These are phyloP conservation scores for Aspergillus persii DNA, from an alignment of 2,329 filamentous ascomycete genomes.

Conservation along the genomic window DNA sequence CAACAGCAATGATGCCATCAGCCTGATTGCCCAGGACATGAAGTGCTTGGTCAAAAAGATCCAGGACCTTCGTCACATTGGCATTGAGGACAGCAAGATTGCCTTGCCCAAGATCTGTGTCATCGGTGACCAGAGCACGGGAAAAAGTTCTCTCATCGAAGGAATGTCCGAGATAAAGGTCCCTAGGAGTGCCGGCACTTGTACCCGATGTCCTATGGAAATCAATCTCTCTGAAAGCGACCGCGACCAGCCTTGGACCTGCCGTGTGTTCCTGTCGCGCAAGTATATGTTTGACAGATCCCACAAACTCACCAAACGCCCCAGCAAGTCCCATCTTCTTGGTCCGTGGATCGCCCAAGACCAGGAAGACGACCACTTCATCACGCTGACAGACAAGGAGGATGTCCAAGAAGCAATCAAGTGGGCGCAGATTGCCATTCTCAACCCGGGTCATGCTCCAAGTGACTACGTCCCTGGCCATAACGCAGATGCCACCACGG, in stretches of 20 bases:
- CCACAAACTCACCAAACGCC: conserved; percentile 43
- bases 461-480: conserved; percentile 55
- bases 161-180: conserved; percentile 67
- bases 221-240: conserved; percentile 65
- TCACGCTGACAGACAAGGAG: conserved; percentile 58
- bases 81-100: conserved; percentile 65
- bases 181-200: conserved; percentile 68
- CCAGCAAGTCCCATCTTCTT: conserved; percentile 55
- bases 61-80: conserved; percentile 65
- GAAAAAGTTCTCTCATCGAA: conserved; percentile 69
- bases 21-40: conserved; percentile 33
- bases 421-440: conserved; percentile 73
- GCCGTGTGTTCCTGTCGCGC: conserved; percentile 63
- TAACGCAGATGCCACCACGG: conserved; percentile 35
- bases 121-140: conserved; percentile 80
- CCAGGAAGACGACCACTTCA: conserved; percentile 57
- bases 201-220: conserved; percentile 77
- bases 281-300: conserved; percentile 57
- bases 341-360: conserved; percentile 62
- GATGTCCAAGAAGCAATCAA: conserved; percentile 67
- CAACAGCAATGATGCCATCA: conserved; percentile 21
- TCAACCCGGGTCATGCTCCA: conserved; percentile 63
- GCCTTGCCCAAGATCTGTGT: conserved; percentile 76
- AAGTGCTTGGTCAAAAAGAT: conserved; percentile 40
- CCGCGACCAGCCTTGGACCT: conserved; percentile 56